Evolutionary conservation across 345 rosid species (phyloP).

Genomic region (Eutrema japonicum): DNA sequence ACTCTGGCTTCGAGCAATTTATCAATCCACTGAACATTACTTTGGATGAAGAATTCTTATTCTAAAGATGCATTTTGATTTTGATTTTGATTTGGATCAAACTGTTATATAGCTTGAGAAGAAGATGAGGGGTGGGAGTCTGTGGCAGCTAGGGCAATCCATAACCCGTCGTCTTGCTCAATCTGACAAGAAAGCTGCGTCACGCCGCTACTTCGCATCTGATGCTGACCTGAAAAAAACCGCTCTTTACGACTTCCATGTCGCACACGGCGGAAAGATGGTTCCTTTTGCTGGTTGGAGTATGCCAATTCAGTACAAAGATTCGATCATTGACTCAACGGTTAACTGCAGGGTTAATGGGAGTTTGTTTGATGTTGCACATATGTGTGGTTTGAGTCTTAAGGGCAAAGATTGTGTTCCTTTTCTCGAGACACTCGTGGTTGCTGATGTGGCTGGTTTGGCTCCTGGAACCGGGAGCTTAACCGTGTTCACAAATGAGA

Average conservation of each 20-base stretch:
- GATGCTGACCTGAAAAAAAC: slow-evolving; percentile 91
- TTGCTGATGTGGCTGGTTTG: slow-evolving; percentile 93
- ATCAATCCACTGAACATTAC: background rate
- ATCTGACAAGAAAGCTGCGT: slow-evolving; percentile 66
- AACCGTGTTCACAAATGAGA: slow-evolving; percentile 91
- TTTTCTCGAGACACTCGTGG: slow-evolving; percentile 89
- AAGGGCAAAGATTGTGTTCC: slow-evolving; percentile 92
- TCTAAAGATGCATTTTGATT: background rate
- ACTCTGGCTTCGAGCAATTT: background rate
- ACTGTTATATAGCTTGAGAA: slow-evolving; percentile 25
- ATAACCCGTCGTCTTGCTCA: slow-evolving; percentile 78
- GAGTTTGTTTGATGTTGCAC: slow-evolving; percentile 89
- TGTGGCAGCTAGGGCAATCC: slow-evolving; percentile 98
- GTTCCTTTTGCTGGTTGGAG: slow-evolving; percentile 99
- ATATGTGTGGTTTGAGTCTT: slow-evolving; percentile 96
- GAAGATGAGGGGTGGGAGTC: slow-evolving; percentile 89
- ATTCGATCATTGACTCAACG: slow-evolving; percentile 95
- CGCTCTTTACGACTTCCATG: slow-evolving; percentile 84
- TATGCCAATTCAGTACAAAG: slow-evolving; percentile 99
- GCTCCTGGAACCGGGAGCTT: slow-evolving; percentile 87
- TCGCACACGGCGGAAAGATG: slow-evolving; percentile 88
- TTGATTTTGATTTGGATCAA: slow-evolving; percentile 40
- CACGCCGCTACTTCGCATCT: slow-evolving; percentile 71
- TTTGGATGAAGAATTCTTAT: background rate
- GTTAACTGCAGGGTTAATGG: slow-evolving; percentile 92